phyloP scores from a whole-genome alignment of 2,329 filamentous ascomycete genomes.

The Seiridium unicorne region DNA sequence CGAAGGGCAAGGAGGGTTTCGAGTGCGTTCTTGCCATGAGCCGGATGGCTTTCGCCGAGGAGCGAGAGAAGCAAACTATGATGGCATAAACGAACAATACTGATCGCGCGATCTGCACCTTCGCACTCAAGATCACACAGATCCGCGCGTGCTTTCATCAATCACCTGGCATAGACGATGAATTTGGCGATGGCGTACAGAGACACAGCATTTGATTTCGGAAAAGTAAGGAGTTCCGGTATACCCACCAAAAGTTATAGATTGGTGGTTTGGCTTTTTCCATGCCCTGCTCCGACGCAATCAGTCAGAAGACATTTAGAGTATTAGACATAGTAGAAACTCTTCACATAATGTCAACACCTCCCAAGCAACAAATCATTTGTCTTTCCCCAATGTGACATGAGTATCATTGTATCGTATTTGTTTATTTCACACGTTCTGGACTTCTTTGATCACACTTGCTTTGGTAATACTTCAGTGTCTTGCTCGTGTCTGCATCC shows the following conservation, averaged over 20 bases:
- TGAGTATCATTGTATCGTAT: background rate
- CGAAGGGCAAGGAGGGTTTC: slow-evolving; percentile 89
- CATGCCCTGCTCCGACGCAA: background rate
- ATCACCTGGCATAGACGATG: background rate
- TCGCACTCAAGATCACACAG: background rate
- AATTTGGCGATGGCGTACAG: slow-evolving; percentile 22
- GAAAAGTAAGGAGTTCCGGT: slow-evolving; percentile 32
- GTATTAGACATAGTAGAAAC: slow-evolving; percentile 6
- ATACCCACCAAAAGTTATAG: slow-evolving; percentile 21
- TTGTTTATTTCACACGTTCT: background rate
- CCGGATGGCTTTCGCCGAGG: slow-evolving; percentile 85
- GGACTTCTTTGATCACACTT: slow-evolving; percentile 35
- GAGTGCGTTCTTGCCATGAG: slow-evolving; percentile 94
- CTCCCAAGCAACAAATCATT: background rate
- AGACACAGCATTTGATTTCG: slow-evolving; percentile 6
- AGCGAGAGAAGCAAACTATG: slow-evolving; percentile 59
- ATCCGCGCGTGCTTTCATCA: background rate
- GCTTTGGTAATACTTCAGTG: slow-evolving; percentile 40
- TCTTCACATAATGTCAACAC: slow-evolving; percentile 10
- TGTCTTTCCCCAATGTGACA: background rate
- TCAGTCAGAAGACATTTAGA: background rate
- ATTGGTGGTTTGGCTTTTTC: background rate
- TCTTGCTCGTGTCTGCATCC: slow-evolving; percentile 40
- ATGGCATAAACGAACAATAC: background rate
- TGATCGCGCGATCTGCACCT: background rate